Evolutionary conservation across 306 rosid genomes (phyloP), one percentile per base, ranked within the genome.

Genomic region (Prunus mira): DNA sequence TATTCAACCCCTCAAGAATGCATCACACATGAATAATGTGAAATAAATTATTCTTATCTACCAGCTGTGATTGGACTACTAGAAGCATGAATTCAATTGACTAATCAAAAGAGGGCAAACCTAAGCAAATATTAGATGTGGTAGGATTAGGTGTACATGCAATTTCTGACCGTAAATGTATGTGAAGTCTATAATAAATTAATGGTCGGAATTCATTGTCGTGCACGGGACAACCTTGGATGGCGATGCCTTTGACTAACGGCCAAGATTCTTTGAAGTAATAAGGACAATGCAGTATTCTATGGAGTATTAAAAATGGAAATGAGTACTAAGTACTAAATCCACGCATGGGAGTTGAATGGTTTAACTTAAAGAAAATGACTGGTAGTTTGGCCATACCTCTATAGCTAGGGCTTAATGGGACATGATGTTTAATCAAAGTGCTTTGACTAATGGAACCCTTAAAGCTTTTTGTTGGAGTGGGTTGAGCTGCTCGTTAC

Each of bases 231-330:
- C 18, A 52, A 52, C 18, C 3, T 12, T 22, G 2, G 65, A 24
- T 24, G 30, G 65, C 0, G 2, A 58, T 56, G 62, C 9, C 28
- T 58, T 58, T 52, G 77, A 71, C 58, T 72, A 54, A 24, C 5
- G 9, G 20, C 58, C 6, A n/a, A 25, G 41, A 24, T 38, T 19
- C 60, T 15, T 14, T n/a, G 14, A 51, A 81, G 49, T 11, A 54
- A 76, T 76, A 80, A 78, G 27, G 88, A 84, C 91, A 84, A 84
- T 0, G 87, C 87, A 84, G 88, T 67, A 68, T 87, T 87, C 90
- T 6, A 0, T 52, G 57, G 20, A 52, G 22, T 18, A 1, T 5
- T 19, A 15, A 18, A 52, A n/a, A 18, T 15, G 6, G n/a, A 52
- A 18, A 52, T 52, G 17, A 18, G 57, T 6, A 52, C 57, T 6